These are phyloP conservation scores for Cerioporus squamosus DNA, from an alignment of 1,284 basidiomycete genomes.

Conservation along the genomic window DNA sequence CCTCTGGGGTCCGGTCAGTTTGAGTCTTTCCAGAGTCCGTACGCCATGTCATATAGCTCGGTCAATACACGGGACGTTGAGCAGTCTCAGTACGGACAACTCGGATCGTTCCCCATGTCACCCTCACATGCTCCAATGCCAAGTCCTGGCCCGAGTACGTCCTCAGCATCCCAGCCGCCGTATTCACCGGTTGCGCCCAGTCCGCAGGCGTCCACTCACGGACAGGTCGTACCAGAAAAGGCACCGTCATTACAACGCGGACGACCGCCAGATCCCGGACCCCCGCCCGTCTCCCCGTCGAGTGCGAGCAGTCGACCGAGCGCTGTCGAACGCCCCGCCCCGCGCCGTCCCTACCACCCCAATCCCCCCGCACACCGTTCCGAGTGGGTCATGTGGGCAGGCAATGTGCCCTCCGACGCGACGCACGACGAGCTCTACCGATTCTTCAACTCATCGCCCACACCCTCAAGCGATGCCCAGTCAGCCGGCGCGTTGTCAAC, in stretches of 20 bases:
- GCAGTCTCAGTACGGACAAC: conserved; percentile 18
- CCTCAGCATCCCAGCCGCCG: background rate
- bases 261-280: conserved; percentile 19
- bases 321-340: conserved; percentile 10
- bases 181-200: conserved; percentile 10
- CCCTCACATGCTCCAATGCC: conserved; percentile 6
- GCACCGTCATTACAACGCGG: conserved; percentile 8
- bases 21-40: conserved; percentile 47
- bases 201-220: conserved; percentile 6
- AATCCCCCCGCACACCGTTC: conserved; percentile 75
- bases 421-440: conserved; percentile 88
- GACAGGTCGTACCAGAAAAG: conserved; percentile 7
- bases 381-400: conserved; percentile 96
- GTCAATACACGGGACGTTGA: conserved; percentile 27
- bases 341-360: conserved; percentile 54
- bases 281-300: conserved; percentile 15
- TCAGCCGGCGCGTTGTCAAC: conserved; percentile 20
- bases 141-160: conserved; percentile 13
- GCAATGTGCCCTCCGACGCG: conserved; percentile 87
- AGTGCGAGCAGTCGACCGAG: conserved; percentile 17
- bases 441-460: conserved; percentile 68
- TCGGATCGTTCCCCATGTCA: conserved; percentile 21
- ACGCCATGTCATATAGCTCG: conserved; percentile 40
- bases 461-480: conserved; percentile 18
- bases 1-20: conserved; percentile 38